A percentile compares a stretch with the other conserved stretches of the same genome.
Evolutionary conservation across 2,329 filamentous ascomycete species (phyloP).

Genomic region (Zymoseptoria crescenta): DNA sequence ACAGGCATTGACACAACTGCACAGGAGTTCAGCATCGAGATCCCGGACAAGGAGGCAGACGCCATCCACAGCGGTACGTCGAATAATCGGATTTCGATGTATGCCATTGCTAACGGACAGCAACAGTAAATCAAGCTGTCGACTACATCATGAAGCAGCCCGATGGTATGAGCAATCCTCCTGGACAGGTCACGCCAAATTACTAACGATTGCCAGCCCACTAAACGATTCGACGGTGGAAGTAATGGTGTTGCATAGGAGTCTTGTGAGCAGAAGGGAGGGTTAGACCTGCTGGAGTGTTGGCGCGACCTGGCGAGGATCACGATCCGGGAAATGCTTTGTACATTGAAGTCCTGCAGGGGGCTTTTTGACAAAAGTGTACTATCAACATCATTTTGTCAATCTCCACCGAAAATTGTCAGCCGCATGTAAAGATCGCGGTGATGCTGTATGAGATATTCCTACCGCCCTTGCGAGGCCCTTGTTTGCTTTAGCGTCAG

Average conservation of each 20-base stretch:
- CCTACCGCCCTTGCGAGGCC: no score
- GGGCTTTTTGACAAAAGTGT: slow-evolving; percentile 23
- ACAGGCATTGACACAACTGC: slow-evolving; percentile 27
- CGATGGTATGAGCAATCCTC: slow-evolving; percentile 60
- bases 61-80: slow-evolving; percentile 81
- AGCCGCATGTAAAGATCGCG: not conserved
- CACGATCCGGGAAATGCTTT: slow-evolving; percentile 15
- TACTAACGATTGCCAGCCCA: slow-evolving; percentile 24
- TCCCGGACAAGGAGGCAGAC: slow-evolving; percentile 95
- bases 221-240: slow-evolving; percentile 12
- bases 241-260: not conserved
- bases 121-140: slow-evolving; percentile 80
- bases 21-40: slow-evolving; percentile 84
- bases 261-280: not conserved
- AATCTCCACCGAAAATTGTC: not conserved
- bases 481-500: no score
- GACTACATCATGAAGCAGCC: slow-evolving; percentile 90
- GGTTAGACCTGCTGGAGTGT: not conserved
- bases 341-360: slow-evolving; percentile 25
- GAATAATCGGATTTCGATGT: not conserved
- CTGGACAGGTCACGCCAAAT: no score
- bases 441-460: not conserved
- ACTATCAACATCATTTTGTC: slow-evolving; percentile 18
- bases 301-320: slow-evolving; percentile 4
- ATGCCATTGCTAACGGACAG: slow-evolving; percentile 26